Evolutionary conservation across 306 rosid species (phyloP), one percentile per base, ranked within the genome.

Genomic region (Ziziphus jujuba): DNA sequence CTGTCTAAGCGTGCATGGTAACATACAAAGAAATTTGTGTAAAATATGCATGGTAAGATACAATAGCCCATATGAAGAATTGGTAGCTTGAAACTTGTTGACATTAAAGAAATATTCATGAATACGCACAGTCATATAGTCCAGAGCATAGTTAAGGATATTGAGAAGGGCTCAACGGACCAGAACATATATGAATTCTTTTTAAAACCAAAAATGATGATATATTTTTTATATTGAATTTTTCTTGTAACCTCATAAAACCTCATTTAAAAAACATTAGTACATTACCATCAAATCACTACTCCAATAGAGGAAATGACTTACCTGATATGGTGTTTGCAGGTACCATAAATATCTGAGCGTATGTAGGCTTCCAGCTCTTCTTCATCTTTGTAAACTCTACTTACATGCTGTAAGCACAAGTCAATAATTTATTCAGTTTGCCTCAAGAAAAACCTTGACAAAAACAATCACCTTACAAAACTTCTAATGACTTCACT

Each of bases 361-460:
- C 89, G 88, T 63, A 90, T 80, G 82, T 93, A 93, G 58, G 84
- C 75, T 70, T 90, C 98, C 82, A 90, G 75, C 75, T 90, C 95
- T 49, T 71, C 75, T 81, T 93, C 98, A 64, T 93, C 96, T 80
- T 84, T 75, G 84, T 84, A 93, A 67, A 93, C 76, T 80, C 54
- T 80, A 71, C 85, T 84, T 59, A 93, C 97, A 69, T 23, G 76
- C 98, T 93, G 82, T 70, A 79, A 23, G 60, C 45, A 84, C 36
- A n/a, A 12, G 78, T 56, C 65, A 55, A 55, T 61, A 63, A 56
- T 47, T 73, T 64, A 74, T 66, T 77, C 61, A 71, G 78, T 50
- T 69, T 23, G 22, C 49, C 63, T 65, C 67, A 67, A 21, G 59
- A 72, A 59, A 68, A 70, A 63, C 47, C 53, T 56, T 63, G 45